Evolutionary conservation across 768 basidiomycete genomes (phyloP).

Genomic region (Gloeopeniophorella convolvens): DNA sequence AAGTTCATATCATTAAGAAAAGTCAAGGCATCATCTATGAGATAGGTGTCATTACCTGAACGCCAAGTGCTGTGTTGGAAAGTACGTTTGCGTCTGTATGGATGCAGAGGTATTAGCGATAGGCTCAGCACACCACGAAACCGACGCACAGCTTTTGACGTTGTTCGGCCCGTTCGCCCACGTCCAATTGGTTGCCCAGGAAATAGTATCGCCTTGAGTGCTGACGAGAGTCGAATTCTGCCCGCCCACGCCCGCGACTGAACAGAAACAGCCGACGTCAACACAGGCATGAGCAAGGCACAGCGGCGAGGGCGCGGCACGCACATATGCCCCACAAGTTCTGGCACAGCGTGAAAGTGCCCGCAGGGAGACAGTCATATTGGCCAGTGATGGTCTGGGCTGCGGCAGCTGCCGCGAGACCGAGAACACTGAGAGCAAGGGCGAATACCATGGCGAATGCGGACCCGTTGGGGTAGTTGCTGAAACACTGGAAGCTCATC

Average conservation of each 20-base stretch:
- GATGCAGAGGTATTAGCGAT: too few relatives aligned
- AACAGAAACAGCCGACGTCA: background rate
- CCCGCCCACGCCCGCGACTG: constrained; percentile 41
- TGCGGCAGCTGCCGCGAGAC: constrained; percentile 14
- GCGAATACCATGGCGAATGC: background rate
- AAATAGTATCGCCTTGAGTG: constrained; percentile 34
- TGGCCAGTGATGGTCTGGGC: constrained; percentile 40
- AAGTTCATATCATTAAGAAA: too few relatives aligned
- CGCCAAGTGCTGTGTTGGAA: constrained; percentile 42
- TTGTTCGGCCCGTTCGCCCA: constrained; percentile 46
- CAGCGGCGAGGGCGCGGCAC: constrained; percentile 8
- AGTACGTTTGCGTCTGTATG: constrained; percentile 44
- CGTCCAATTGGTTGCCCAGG: constrained; percentile 49
- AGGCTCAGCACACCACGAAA: background rate
- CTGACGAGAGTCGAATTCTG: constrained; percentile 43
- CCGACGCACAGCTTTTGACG: constrained; percentile 49
- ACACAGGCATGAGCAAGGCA: background rate
- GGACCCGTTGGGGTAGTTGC: too few relatives aligned
- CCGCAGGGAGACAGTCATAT: constrained; percentile 39
- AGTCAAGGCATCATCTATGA: too few relatives aligned
- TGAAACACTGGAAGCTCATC: too few relatives aligned
- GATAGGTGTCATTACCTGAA: too few relatives aligned
- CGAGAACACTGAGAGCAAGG: background rate
- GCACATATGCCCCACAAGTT: constrained; percentile 48
- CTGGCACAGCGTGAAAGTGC: constrained; percentile 46